Percentiles rank a stretch among this genome's conserved stretches.
These are phyloP conservation scores for Naganishia vaughanmartiniae DNA, from an alignment of 768 basidiomycete species.

Conservation along the genomic window DNA sequence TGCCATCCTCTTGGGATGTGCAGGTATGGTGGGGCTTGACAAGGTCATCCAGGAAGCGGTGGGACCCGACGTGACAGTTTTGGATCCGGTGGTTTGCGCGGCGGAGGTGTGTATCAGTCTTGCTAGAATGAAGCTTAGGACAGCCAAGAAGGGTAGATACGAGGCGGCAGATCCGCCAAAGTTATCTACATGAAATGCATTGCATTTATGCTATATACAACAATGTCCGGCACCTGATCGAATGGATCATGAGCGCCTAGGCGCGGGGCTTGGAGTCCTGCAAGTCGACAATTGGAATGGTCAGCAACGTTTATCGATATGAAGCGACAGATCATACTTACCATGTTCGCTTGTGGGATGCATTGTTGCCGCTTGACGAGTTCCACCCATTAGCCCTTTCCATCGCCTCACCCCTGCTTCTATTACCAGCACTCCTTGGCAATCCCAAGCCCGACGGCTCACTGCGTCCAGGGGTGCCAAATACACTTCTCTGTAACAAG, in stretches of 20 bases:
- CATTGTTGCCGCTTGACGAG: neutral
- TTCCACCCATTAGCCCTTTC: conserved; percentile 42
- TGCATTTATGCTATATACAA: conserved; percentile 6
- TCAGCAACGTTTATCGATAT: neutral
- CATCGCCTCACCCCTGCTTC: conserved; percentile 68
- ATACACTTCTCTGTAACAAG: conserved; percentile 59
- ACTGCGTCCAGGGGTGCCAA: conserved; percentile 30
- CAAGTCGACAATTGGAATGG: neutral
- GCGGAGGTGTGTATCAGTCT: conserved; percentile 37
- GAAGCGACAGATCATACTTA: neutral
- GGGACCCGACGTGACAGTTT: conserved; percentile 33
- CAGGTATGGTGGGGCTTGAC: conserved; percentile 44
- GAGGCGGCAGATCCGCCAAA: conserved; percentile 19
- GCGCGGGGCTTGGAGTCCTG: conserved; percentile 17
- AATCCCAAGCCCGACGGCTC: conserved; percentile 32
- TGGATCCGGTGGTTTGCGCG: conserved; percentile 40
- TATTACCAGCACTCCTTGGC: conserved; percentile 54
- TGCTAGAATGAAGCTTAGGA: conserved; percentile 32
- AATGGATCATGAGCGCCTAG: neutral
- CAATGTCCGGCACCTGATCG: neutral
- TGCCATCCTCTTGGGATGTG: conserved; percentile 41
- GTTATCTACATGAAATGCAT: neutral
- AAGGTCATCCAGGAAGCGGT: conserved; percentile 34
- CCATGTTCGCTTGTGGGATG: conserved; percentile 12
- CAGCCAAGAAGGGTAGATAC: conserved; percentile 39